phyloP scores from a whole-genome alignment of 2,329 filamentous ascomycete genomes.

The Aspergillus intermedius region DNA sequence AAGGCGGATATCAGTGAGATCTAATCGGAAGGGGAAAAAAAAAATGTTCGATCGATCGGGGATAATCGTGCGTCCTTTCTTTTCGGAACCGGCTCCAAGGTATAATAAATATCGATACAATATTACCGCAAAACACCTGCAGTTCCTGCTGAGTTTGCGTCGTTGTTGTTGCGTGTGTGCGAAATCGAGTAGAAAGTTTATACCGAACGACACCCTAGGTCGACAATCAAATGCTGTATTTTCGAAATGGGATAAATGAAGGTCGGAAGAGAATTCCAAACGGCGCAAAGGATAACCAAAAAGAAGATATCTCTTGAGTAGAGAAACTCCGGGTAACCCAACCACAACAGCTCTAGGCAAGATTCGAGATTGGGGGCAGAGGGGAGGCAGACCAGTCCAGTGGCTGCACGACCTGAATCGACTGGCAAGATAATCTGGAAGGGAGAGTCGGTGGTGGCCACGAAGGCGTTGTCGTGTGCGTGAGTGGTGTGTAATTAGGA shows the following conservation, averaged over 20 bases:
- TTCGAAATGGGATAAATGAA: constrained; percentile 12
- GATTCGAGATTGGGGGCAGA: constrained; percentile 19
- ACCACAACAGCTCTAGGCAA: constrained; percentile 23
- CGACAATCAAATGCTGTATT: constrained; percentile 4
- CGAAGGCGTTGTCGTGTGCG: constrained; percentile 3
- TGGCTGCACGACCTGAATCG: constrained; percentile 37
- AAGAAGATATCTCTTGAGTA: constrained; percentile 17
- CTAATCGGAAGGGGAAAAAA: background rate
- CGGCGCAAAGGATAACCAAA: constrained; percentile 1
- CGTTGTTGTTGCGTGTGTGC: constrained; percentile 7
- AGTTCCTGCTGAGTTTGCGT: constrained; percentile 64
- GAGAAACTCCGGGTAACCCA: constrained; percentile 20
- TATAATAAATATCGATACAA: constrained; percentile 32
- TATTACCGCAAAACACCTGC: constrained; percentile 57
- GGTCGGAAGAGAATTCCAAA: constrained; percentile 10
- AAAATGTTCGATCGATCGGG: background rate
- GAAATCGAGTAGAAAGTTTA: constrained; percentile 10
- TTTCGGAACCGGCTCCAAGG: constrained; percentile 9
- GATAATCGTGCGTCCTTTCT: background rate
- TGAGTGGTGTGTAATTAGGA: background rate
- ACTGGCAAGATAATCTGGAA: constrained; percentile 12
- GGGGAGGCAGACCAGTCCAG: constrained; percentile 37
- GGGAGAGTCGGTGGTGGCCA: constrained; percentile 13
- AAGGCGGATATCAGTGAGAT: constrained; percentile 6
- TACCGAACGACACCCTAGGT: background rate